Evolutionary conservation across 371 early-diverging fungal species (phyloP).

Genomic region (Batkoa obscura): DNA sequence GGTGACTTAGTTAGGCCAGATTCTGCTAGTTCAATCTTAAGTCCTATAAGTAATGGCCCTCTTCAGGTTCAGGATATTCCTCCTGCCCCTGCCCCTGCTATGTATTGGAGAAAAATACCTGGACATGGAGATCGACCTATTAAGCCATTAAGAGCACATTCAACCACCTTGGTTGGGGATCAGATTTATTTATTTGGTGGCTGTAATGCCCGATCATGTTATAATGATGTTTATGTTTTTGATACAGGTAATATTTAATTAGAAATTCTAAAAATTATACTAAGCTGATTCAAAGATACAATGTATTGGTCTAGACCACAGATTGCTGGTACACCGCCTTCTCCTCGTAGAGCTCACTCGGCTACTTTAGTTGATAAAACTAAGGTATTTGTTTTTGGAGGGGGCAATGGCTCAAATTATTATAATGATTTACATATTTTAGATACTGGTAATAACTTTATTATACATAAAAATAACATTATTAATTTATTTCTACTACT

Average conservation of each 20-base stretch:
- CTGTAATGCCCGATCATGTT: slow-evolving; percentile 53
- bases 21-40: no score
- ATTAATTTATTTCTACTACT: background rate
- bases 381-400: slow-evolving; percentile 60
- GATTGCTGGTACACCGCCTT: slow-evolving; percentile 42
- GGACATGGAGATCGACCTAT: slow-evolving; percentile 48
- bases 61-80: background rate
- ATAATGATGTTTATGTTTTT: slow-evolving; percentile 52
- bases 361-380: slow-evolving; percentile 44
- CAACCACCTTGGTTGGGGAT: slow-evolving; percentile 51
- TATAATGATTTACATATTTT: slow-evolving; percentile 57
- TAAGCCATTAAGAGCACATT: slow-evolving; percentile 57
- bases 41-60: no score
- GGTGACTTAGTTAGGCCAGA: no score
- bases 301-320: slow-evolving; percentile 60
- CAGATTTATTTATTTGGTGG: slow-evolving; percentile 74
- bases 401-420: slow-evolving; percentile 73
- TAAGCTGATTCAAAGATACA: slow-evolving; percentile 28
- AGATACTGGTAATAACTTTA: slow-evolving; percentile 26
- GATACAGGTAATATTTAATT: slow-evolving; percentile 36
- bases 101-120: slow-evolving; percentile 65
- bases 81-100: slow-evolving; percentile 57
- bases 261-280: no score
- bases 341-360: slow-evolving; percentile 70
- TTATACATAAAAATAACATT: background rate